Base-by-base conservation (phyloP, 179 eudicot species). In the Spinacia oleracea region DNA sequence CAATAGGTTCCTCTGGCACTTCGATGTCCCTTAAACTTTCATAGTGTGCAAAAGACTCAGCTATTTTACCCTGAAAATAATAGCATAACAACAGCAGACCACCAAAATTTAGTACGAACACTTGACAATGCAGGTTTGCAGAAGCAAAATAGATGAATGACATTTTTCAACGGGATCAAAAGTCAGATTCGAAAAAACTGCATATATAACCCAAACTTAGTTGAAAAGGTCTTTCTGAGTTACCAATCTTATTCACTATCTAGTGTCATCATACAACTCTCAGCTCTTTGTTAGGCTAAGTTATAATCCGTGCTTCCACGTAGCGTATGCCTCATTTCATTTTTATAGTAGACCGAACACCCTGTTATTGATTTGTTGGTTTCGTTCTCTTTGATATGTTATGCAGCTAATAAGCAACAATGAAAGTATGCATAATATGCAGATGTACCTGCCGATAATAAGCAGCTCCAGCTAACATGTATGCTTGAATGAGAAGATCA, bases 401-500 rank as follows among this genome's bases (percentile, higher is more conserved):
- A 64, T 77, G 64, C 20, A 50, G 63, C 63, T 65, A 21, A 20
- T 12, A 73, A 55, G 42, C 10, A 53, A 21, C 45, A 4, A 48
- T 4, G 18, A 2, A 29, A 23, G 10, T 2, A 45, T 32, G 10
- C 23, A 35, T 14, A 18, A 65, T 23, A 75, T 56, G 38, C 34
- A 56, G 78, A 21, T 70, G 72, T 55, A 96, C 99, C 99, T 85
- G 97, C 34, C 77, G 85, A 59, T 79, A 68, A 83, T 58, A 85
- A 67, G 94, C 91, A 77, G 81, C 79, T 79, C 96, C 97, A 40
- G 96, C 92, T 87, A 86, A 86, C 45, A 77, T 78, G 64, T 94
- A 91, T 78, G 98, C 92, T 67, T 84, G 85, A 86, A 96, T 93
- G 81, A 90, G 88, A 76, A 86, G 85, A 86, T 92, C 89, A 60